phyloP scores from a whole-genome alignment of 192 early-diverging fungal genomes.

The Gorgonomyces haynaldii region DNA sequence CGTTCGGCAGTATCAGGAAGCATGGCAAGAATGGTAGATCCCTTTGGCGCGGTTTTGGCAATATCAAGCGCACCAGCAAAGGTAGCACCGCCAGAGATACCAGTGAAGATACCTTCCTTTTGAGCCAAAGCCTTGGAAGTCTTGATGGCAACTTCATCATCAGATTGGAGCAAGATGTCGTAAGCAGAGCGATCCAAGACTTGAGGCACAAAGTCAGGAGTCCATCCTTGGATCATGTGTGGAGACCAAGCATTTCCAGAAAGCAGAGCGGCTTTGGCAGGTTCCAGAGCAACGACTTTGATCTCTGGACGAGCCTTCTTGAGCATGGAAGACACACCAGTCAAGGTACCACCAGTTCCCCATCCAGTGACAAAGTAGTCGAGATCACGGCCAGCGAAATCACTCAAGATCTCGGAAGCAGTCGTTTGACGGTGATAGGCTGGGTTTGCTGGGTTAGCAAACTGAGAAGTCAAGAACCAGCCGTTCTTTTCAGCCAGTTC shows the following conservation, averaged over 20 bases:
- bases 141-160: constrained; percentile 20
- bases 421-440: constrained; percentile 31
- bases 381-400: constrained; percentile 17
- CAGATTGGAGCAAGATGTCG: constrained; percentile 12
- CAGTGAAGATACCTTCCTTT: constrained; percentile 23
- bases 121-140: constrained; percentile 17
- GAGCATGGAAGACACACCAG: constrained; percentile 13
- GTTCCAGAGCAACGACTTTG: constrained; percentile 20
- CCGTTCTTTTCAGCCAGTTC: constrained; percentile 24
- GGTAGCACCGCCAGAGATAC: constrained; percentile 19
- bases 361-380: constrained; percentile 29
- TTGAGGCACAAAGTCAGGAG: constrained; percentile 23
- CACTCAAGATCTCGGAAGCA: constrained; percentile 21
- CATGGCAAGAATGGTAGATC: constrained; percentile 16
- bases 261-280: constrained; percentile 14
- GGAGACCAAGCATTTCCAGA: constrained; percentile 9
- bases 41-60: constrained; percentile 13
- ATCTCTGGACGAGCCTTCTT: constrained; percentile 12
- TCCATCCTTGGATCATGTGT: constrained; percentile 24
- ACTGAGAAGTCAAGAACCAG: constrained; percentile 25
- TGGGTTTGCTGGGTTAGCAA: constrained; percentile 26
- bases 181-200: constrained; percentile 14
- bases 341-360: constrained; percentile 26
- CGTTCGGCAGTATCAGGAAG: constrained; percentile 23
- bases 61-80: constrained; percentile 14